Evolutionary conservation across 164 flowering plant species (phyloP), one percentile per base, ranked within the genome.

Genomic region (Paratinospora sagittata): DNA sequence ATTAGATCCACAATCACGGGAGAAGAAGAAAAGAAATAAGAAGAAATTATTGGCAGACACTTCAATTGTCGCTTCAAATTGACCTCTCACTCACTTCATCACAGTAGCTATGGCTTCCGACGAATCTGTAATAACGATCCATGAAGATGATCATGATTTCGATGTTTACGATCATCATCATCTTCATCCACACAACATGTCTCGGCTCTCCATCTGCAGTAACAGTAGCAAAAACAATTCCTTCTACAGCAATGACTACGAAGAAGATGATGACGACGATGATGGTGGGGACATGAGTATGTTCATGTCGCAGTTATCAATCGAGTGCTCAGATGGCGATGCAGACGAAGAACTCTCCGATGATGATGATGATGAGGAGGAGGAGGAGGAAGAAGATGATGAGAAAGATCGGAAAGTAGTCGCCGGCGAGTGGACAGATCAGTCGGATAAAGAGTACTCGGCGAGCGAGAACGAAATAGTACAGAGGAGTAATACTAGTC

Each of bases 21-120:
- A n/a, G n/a, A n/a, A n/a, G n/a, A n/a, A n/a, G n/a, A n/a, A n/a
- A n/a, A n/a, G n/a, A n/a, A n/a, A n/a, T n/a, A n/a, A n/a, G n/a
- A n/a, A n/a, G n/a, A n/a, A n/a, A n/a, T n/a, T n/a, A n/a, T n/a
- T n/a, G n/a, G n/a, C n/a, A n/a, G n/a, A n/a, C n/a, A n/a, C n/a
- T n/a, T n/a, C n/a, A n/a, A n/a, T n/a, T n/a, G n/a, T n/a, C n/a
- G n/a, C n/a, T n/a, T n/a, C n/a, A n/a, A n/a, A n/a, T n/a, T n/a
- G n/a, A n/a, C n/a, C n/a, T n/a, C n/a, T n/a, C n/a, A n/a, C n/a
- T n/a, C n/a, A n/a, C n/a, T n/a, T n/a, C n/a, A n/a, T n/a, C n/a
- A n/a, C n/a, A n/a, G n/a, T n/a, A n/a, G n/a, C n/a, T n/a, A n/a
- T 82, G 85, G 82, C 84, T 55, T 79, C 78, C 0, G 82, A 81